Evolutionary conservation across 805 yeast species (phyloP).

Genomic region (Ogataea parapolymorpha): DNA sequence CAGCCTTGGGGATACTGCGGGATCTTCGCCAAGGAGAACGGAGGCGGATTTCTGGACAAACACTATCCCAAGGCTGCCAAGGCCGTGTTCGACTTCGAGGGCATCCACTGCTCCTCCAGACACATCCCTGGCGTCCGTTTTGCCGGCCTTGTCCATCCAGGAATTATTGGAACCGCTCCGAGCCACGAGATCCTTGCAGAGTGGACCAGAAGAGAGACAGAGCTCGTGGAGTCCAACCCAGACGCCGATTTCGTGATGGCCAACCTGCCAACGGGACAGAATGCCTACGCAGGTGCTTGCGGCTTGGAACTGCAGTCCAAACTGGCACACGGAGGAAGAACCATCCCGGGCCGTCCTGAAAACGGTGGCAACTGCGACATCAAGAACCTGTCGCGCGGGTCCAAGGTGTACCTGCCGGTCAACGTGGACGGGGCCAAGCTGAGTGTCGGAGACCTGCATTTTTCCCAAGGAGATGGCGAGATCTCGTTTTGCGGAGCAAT

Average conservation of each 20-base stretch:
- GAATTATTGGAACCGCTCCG: constrained; percentile 51
- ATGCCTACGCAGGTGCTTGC: constrained; percentile 40
- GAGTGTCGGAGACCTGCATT: constrained; percentile 48
- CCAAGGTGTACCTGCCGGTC: constrained; percentile 46
- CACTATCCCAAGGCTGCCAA: constrained; percentile 51
- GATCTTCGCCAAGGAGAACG: constrained; percentile 45
- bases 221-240: constrained; percentile 34
- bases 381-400: constrained; percentile 47
- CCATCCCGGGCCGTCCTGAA: constrained; percentile 52
- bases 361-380: constrained; percentile 55
- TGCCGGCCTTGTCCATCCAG: constrained; percentile 51
- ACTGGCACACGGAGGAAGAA: constrained; percentile 43
- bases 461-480: constrained; percentile 54
- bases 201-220: constrained; percentile 45
- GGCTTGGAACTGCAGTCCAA: constrained; percentile 35
- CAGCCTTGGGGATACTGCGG: constrained; percentile 56
- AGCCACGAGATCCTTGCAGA: constrained; percentile 38
- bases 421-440: constrained; percentile 46
- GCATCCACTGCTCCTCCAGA: constrained; percentile 46
- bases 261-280: constrained; percentile 34
- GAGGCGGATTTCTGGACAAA: constrained; percentile 49
- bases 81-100: constrained; percentile 52
- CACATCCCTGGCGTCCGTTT: constrained; percentile 49
- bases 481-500: constrained; percentile 54
- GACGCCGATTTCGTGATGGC: constrained; percentile 38